Evolutionary conservation across 2,329 filamentous ascomycete genomes (phyloP), one percentile per base, ranked within the genome.

Genomic region (Sclerotinia glacialis): DNA sequence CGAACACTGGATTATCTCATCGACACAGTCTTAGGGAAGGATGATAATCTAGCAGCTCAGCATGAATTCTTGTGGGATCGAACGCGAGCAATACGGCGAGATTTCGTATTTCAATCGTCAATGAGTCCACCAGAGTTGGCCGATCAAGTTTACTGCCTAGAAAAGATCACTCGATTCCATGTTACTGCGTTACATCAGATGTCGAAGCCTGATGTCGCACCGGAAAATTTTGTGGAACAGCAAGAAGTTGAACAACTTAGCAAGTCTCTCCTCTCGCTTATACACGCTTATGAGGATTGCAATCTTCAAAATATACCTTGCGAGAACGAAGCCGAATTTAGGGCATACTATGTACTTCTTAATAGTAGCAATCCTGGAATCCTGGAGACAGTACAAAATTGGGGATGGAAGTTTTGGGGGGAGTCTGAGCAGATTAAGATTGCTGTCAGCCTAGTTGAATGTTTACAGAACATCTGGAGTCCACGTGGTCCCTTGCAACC

Each of bases 51-150:
- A 8, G 80, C 84, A 0, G 72, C 77, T 5, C 78, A 85, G 53
- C 87, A 90, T 72, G 84, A 83, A 66, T 90, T 89, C 67, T 79
- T 90, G 1, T 89, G 88, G 86, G 87, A 90, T 73, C 81, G 88
- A 53, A 89, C 87, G 28, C 80, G 88, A 67, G 86, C 86, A 11
- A 86, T 90, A 66, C 85, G 88, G 31, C 84, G 87, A 69, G 88
- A 90, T 73, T 88, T 90, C 71, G 86, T 86, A 23, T 88, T 89
- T 67, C 87, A 90, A 69, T 87, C 86, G 5, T 82, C 83, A 63
- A 82, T 89, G 77, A 82, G 79, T 3, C 74, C 80, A 52, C 66
- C 70, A 2, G 86, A 89, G 71, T 81, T 86, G 73, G 80, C 79
- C 34, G 81, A 83, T 26, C 82, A 88, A 70, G 81, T 89, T 12